Conservation (phyloP, 768 basidiomycete species). For the Suillus lakei region DNA sequence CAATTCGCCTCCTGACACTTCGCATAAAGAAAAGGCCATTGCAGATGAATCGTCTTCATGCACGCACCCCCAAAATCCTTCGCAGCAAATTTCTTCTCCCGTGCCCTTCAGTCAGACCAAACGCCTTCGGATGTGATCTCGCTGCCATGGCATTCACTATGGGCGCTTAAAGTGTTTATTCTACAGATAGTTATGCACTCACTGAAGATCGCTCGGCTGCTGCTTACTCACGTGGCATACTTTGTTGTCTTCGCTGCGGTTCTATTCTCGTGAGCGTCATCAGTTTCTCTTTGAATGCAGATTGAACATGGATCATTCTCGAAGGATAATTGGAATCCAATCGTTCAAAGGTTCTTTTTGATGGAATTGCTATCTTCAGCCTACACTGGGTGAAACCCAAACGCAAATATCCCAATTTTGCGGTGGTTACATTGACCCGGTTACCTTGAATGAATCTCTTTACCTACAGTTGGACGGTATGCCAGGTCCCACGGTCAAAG, state of each 20-base stretch:
- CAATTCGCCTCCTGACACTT: background rate
- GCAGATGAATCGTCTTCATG: constrained; percentile 23
- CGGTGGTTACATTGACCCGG: constrained; percentile 78
- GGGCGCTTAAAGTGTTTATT: constrained; percentile 5
- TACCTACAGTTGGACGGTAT: constrained; percentile 48
- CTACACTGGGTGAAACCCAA: constrained; percentile 56
- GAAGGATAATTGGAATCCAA: constrained; percentile 88
- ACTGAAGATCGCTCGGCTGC: constrained; percentile 85
- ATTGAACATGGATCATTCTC: constrained; percentile 3
- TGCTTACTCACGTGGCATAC: constrained; percentile 89
- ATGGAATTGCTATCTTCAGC: constrained; percentile 60
- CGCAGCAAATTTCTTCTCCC: constrained; percentile 55
- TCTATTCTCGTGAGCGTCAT: constrained; percentile 75
- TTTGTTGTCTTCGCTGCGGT: constrained; percentile 91
- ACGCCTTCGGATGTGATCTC: constrained; percentile 47
- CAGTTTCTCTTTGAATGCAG: background rate
- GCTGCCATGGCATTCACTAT: constrained; percentile 42
- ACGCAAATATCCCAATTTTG: constrained; percentile 65
- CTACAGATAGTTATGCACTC: constrained; percentile 85
- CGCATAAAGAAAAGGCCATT: background rate
- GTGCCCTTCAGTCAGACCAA: constrained; percentile 48
- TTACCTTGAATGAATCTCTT: constrained; percentile 48
- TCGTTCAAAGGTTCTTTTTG: constrained; percentile 87
- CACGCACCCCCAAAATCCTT: constrained; percentile 46
- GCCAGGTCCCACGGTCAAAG: constrained; percentile 57